Conservation (phyloP, 306 rosid genomes). For the Albizia julibrissin region DNA sequence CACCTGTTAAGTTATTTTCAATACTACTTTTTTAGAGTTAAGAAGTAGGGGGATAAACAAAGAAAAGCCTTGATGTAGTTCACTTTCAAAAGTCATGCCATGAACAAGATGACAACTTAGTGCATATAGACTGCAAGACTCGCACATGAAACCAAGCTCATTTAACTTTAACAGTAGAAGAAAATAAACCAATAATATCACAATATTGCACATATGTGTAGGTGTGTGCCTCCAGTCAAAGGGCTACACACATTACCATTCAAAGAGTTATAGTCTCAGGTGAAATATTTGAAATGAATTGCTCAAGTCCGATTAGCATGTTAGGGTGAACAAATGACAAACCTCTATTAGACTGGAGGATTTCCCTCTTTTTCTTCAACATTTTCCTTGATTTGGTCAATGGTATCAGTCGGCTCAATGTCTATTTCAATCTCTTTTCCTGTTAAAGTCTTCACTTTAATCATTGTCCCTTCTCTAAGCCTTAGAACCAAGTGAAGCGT, state of each 20-base stretch:
- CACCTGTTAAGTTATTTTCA: no score
- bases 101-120: neutral
- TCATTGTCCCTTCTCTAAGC: slow-evolving; percentile 3
- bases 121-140: neutral
- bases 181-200: neutral
- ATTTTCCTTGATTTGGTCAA: slow-evolving; percentile 1
- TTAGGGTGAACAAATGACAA: neutral
- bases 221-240: neutral
- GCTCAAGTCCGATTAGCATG: neutral
- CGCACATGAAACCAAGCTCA: neutral
- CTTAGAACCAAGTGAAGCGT: slow-evolving; percentile 2
- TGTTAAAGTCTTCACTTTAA: slow-evolving; percentile 1
- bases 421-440: slow-evolving; percentile 5
- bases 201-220: neutral
- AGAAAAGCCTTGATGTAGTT: neutral
- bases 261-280: neutral
- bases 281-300: neutral
- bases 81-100: neutral
- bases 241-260: neutral
- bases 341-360: neutral
- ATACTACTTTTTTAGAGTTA: neutral
- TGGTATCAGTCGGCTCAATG: slow-evolving; percentile 4
- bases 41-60: neutral
- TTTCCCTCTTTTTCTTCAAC: slow-evolving; percentile 4
- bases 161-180: neutral